Evolutionary conservation across 495 filamentous ascomycete species (phyloP).

Genomic region (Tuber magnatum): DNA sequence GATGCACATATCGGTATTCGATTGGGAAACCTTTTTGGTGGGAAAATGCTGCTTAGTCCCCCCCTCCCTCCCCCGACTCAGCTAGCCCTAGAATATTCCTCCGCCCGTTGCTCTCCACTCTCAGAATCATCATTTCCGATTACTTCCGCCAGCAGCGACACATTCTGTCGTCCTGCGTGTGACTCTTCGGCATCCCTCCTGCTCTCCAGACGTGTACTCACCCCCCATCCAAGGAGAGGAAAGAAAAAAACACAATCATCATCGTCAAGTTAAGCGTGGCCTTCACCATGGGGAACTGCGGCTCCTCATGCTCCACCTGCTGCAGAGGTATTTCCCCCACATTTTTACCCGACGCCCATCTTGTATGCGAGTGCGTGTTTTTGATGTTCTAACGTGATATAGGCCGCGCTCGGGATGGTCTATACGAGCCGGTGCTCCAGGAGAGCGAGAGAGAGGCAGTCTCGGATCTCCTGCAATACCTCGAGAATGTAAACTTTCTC

Average conservation of each 20-base stretch:
- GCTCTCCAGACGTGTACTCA: slow-evolving; percentile 2
- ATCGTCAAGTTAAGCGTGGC: slow-evolving; percentile 21
- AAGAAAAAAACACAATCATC: slow-evolving; percentile 19
- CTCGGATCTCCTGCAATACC: slow-evolving; percentile 84
- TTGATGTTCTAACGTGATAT: slow-evolving; percentile 33
- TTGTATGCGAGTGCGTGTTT: slow-evolving; percentile 25
- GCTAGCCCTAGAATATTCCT: not conserved
- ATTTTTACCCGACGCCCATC: slow-evolving; percentile 5
- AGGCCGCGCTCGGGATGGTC: slow-evolving; percentile 84
- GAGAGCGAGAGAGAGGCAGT: slow-evolving; percentile 97
- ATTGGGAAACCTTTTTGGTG: not conserved
- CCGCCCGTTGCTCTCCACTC: slow-evolving; percentile 1
- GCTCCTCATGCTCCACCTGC: slow-evolving; percentile 49
- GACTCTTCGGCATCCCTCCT: slow-evolving; percentile 29
- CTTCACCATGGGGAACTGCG: slow-evolving; percentile 43
- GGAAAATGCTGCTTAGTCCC: not conserved
- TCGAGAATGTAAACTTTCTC: slow-evolving; percentile 73
- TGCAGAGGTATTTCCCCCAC: slow-evolving; percentile 46
- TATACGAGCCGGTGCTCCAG: slow-evolving; percentile 90
- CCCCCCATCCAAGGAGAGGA: not conserved
- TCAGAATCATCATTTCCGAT: slow-evolving; percentile 7
- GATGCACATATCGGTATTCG: not conserved
- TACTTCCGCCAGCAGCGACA: slow-evolving; percentile 12
- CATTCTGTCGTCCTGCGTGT: slow-evolving; percentile 34
- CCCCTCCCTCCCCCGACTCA: slow-evolving; percentile 13